Base-by-base conservation (phyloP, 768 basidiomycete species). In the Lanmaoa pseudosensibilis region DNA sequence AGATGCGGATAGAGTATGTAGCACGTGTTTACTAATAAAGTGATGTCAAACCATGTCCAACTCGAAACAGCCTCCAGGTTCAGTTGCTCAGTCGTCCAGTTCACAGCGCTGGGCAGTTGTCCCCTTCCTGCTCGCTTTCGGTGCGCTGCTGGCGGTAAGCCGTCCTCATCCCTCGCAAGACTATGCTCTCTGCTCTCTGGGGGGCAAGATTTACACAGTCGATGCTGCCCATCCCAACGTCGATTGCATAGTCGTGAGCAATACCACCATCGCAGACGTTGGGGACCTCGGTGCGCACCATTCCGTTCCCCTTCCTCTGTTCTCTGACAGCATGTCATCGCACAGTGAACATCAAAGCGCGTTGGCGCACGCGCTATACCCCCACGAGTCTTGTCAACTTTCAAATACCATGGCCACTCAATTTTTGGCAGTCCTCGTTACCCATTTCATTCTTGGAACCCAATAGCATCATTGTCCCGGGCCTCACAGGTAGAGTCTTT, bases 201-300 rank as follows among this genome's bases (percentile, higher is more conserved):
- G 69, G 1, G 63, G 69, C 23, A 78, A 73, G 40, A 84, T 92
- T 38, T 91, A 91, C 67, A 92, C 90, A 1, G 89, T 92, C 0
- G 83, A 90, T 60, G 66, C 77, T 10, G 49, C 61, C 2, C 65
- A 67, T 10, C 83, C 85, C 9, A 74, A 67, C 34, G 86, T 82
- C 3, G 78, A 87, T 61, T 90, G 88, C 59, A 74, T 90, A n/a
- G 72, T 81, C 36, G 76, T 90, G 12, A 74, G 71, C 55, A 76
- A 77, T 16, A 71, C 77, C 33, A 71, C 63, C 30, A 81, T 92
- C 33, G 49, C 70, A 19, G 79, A 76, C 16, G 69, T 77, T 13
- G 87, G 86, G 10, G 66, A 72, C 44, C 72, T 79, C 50, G 75
- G 85, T 86, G 63, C 5, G 76, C 68, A 32, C 36, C 34, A 27